Evolutionary conservation across 768 basidiomycete genomes (phyloP), one percentile per base, ranked within the genome.

Genomic region (Tremella mesenterica): DNA sequence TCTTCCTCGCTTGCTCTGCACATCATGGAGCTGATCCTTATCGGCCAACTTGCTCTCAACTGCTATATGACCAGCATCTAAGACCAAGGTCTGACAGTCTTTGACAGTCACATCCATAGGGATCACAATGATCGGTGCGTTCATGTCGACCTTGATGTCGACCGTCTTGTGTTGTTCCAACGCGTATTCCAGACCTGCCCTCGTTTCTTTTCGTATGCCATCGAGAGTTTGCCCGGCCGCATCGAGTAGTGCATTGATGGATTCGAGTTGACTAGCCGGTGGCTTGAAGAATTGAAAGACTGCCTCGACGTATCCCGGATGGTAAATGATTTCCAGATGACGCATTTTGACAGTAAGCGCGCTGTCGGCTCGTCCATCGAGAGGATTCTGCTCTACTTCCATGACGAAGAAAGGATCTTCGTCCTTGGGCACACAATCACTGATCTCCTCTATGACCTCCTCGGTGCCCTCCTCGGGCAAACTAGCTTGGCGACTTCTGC

Each of bases 311-410:
- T 93, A 96, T 23, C 88, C 89, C 65, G 78, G 82, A 69, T 96
- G 90, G 69, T 99, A 99, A 36, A 99, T 86, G 58, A 99, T 85
- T 74, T 97, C 93, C 83, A 93, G 86, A 64, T 93, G 86, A 10
- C 88, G 82, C 86, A 96, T 86, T 52, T 83, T 84, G 44, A 92
- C 81, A 12, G 85, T 86, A 49, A 99, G 76, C 1, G 86, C 88
- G 63, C 80, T 93, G 69, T 97, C 93, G 23, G 95, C 90, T 39
- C 88, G 82, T 48, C 85, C 83, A 70, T 95, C 89, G 34, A 96
- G 76, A 8, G 93, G 95, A 59, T 86, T 90, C 53, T 83, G 84
- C 75, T 97, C 95, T 60, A 91, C 86, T 68, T 87, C 88, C 64
- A 92, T 76, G 62, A 81, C 87, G 74, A 99, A 89, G 77, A 99